Percentiles rank a stretch among this genome's conserved stretches.
These are phyloP conservation scores for Verticillium zaregamsianum DNA, from an alignment of 2,329 filamentous ascomycete genomes.

Conservation along the genomic window DNA sequence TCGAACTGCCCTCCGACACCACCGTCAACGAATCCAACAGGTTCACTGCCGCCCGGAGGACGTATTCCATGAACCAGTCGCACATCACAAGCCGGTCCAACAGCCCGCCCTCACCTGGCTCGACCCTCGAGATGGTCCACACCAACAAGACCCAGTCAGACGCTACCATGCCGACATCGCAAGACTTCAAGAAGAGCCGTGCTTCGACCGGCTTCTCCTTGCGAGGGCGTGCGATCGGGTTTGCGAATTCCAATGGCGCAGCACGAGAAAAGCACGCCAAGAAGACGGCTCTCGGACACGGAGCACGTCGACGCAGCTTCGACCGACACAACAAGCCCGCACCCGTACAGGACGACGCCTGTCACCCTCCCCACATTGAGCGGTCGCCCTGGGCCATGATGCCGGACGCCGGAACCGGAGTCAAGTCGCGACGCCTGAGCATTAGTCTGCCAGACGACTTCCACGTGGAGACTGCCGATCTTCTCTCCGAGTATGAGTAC, in stretches of 20 bases:
- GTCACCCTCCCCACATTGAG: constrained; percentile 24
- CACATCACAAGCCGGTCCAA: constrained; percentile 42
- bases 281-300: constrained; percentile 12
- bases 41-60: neutral
- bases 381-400: constrained; percentile 55
- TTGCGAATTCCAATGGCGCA: constrained; percentile 28
- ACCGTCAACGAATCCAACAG: constrained; percentile 7
- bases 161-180: constrained; percentile 33
- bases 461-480: constrained; percentile 63
- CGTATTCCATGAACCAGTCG: constrained; percentile 41
- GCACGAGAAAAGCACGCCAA: constrained; percentile 21
- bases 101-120: constrained; percentile 46
- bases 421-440: constrained; percentile 76
- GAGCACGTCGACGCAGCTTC: constrained; percentile 38
- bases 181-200: constrained; percentile 48
- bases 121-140: constrained; percentile 36
- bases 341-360: constrained; percentile 12
- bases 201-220: constrained; percentile 47
- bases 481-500: constrained; percentile 67
- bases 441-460: constrained; percentile 71
- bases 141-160: constrained; percentile 8
- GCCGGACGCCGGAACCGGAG: constrained; percentile 66
- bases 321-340: constrained; percentile 30
- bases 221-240: constrained; percentile 44
- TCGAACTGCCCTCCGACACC: constrained; percentile 1